Evolutionary conservation across 768 basidiomycete genomes (phyloP).

Genomic region (Naganishia vaughanmartiniae): DNA sequence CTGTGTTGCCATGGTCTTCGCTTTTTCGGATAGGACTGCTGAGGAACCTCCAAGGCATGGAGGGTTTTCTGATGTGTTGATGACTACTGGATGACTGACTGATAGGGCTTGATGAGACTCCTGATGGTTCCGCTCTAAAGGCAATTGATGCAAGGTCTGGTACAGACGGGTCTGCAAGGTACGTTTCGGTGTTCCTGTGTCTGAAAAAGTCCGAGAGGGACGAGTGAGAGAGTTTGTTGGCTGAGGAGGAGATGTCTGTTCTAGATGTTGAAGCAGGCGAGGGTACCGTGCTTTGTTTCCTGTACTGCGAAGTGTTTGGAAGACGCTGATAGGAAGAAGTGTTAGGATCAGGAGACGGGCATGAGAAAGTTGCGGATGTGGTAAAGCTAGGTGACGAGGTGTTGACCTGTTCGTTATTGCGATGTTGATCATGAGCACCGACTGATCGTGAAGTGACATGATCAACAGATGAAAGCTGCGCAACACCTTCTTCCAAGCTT

Average conservation of each 20-base stretch:
- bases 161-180: conserved; percentile 1
- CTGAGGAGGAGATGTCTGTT: neutral
- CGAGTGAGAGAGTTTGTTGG: neutral
- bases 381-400: neutral
- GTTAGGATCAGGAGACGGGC: neutral
- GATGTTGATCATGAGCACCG: neutral
- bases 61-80: neutral
- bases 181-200: conserved; percentile 7
- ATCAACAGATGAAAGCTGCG: conserved; percentile 3
- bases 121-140: neutral
- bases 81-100: neutral
- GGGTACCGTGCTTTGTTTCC: neutral
- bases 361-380: neutral
- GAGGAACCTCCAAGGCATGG: conserved; percentile 21
- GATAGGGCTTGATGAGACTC: neutral
- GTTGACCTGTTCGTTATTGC: neutral
- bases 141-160: conserved; percentile 1
- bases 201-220: conserved; percentile 13
- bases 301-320: neutral
- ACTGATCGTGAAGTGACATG: too few relatives aligned
- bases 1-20: neutral
- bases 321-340: neutral
- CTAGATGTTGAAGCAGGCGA: neutral
- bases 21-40: conserved; percentile 14
- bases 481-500: conserved; percentile 23